Evolutionary conservation across 306 rosid genomes (phyloP).

Genomic region (Ammopiptanthus mongolicus): DNA sequence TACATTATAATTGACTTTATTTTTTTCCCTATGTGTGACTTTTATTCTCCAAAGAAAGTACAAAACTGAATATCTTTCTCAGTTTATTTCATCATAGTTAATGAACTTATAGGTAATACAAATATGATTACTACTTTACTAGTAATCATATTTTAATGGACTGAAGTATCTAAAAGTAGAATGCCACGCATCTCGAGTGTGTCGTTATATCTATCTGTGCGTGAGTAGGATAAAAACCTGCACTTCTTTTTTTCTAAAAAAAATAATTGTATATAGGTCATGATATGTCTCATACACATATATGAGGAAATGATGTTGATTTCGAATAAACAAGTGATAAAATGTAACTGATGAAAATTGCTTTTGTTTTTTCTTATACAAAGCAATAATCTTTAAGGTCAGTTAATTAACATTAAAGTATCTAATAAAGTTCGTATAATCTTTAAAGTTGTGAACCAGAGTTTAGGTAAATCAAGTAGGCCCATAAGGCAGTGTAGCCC

Average conservation of each 20-base stretch:
- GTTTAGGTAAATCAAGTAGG: slow-evolving; percentile 19
- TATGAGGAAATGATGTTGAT: slow-evolving; percentile 2
- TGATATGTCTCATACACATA: slow-evolving; percentile 13
- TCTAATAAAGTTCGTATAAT: slow-evolving; percentile 14
- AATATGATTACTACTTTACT: neutral
- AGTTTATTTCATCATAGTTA: neutral
- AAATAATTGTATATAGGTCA: neutral
- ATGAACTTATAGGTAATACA: neutral
- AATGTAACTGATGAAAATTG: slow-evolving; percentile 7
- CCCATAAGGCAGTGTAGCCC: slow-evolving; percentile 1
- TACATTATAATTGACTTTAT: too few relatives aligned
- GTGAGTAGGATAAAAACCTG: neutral
- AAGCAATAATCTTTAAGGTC: neutral
- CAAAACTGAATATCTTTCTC: neutral
- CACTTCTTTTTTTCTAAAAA: too few relatives aligned
- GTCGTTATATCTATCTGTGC: neutral
- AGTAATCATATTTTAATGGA: neutral
- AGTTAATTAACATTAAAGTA: slow-evolving; percentile 16
- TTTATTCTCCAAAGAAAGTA: too few relatives aligned
- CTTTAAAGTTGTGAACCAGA: slow-evolving; percentile 11
- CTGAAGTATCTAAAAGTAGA: neutral
- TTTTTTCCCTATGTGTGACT: too few relatives aligned
- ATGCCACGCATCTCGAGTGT: slow-evolving; percentile 8
- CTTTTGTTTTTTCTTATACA: neutral
- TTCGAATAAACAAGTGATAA: slow-evolving; percentile 5